Percentiles rank a stretch among this genome's conserved stretches.
These are phyloP conservation scores for Leishmania aethiopica DNA, from an alignment of 208 protist species.

Conservation along the genomic window DNA sequence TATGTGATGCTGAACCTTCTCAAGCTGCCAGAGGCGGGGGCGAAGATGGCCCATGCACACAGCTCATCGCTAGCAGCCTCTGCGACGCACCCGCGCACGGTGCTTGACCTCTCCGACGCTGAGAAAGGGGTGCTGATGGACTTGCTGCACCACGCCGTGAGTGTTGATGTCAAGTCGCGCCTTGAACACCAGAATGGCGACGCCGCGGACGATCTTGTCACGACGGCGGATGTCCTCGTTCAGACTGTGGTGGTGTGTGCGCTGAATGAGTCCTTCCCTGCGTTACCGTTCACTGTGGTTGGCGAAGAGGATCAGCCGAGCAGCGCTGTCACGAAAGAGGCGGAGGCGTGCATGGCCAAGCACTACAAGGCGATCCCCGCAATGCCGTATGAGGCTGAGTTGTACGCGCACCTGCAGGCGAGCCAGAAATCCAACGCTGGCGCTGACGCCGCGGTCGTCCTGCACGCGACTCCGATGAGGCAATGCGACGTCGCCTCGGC, in stretches of 20 bases:
- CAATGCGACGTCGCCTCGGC: conserved; percentile 46
- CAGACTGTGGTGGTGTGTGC: conserved; percentile 48
- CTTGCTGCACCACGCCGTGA: conserved; percentile 30
- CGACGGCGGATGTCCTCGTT: conserved; percentile 62
- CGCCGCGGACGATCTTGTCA: conserved; percentile 56
- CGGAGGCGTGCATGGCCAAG: conserved; percentile 25
- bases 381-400: conserved; percentile 33
- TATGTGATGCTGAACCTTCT: conserved; percentile 54
- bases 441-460: not conserved
- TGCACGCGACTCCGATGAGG: conserved; percentile 38
- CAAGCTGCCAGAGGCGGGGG: conserved; percentile 9
- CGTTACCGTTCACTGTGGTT: conserved; percentile 56
- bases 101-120: conserved; percentile 37
- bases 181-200: conserved; percentile 42
- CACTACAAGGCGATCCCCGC: conserved; percentile 16
- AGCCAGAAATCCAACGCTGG: not conserved
- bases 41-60: conserved; percentile 11
- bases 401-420: conserved; percentile 22
- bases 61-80: not conserved
- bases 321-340: conserved; percentile 19
- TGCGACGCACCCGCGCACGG: conserved; percentile 18
- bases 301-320: conserved; percentile 53
- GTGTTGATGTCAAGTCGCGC: conserved; percentile 48
- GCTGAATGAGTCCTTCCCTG: conserved; percentile 37
- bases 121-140: conserved; percentile 19